Percentiles rank a stretch among this genome's conserved stretches.
These are phyloP conservation scores for Lumnitzera littorea DNA, from an alignment of 345 rosid species.

Conservation along the genomic window DNA sequence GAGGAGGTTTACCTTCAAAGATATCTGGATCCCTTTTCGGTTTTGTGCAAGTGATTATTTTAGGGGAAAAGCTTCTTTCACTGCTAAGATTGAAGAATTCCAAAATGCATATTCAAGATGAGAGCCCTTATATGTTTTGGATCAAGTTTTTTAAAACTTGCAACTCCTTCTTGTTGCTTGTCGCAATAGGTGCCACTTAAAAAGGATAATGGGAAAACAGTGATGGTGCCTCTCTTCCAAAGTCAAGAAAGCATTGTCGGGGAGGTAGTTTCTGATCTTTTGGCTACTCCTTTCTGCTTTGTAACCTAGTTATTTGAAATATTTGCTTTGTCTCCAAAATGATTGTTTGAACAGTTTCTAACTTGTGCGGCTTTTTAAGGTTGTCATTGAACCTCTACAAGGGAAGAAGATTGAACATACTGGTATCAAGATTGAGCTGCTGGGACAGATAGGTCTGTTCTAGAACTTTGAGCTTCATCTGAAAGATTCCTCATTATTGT, in stretches of 20 bases:
- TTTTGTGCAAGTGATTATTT: too few species aligned
- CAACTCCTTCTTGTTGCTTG: background rate
- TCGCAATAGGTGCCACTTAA: conserved; percentile 34
- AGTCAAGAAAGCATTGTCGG: conserved; percentile 50
- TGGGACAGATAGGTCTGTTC: conserved; percentile 83
- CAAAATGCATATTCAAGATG: too few species aligned
- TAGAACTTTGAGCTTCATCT: too few species aligned
- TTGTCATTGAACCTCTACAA: conserved; percentile 68
- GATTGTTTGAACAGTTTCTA: too few species aligned
- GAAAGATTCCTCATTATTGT: too few species aligned
- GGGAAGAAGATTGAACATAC: conserved; percentile 94
- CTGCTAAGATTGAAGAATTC: too few species aligned
- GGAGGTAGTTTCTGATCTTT: conserved; percentile 24
- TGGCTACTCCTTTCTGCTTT: background rate
- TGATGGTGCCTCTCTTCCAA: conserved; percentile 45
- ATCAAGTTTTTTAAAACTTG: background rate
- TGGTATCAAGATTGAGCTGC: conserved; percentile 94
- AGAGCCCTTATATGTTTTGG: background rate
- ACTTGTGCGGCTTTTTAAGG: conserved; percentile 22
- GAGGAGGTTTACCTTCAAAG: too few species aligned
- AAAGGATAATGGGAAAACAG: conserved; percentile 48
- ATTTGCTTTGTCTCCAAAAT: too few species aligned
- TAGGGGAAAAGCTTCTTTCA: too few species aligned
- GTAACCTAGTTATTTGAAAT: too few species aligned
- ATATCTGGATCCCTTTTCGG: too few species aligned